Evolutionary conservation across 176 grass and related monocot species (phyloP).

Genomic region (Carex scoparia): DNA sequence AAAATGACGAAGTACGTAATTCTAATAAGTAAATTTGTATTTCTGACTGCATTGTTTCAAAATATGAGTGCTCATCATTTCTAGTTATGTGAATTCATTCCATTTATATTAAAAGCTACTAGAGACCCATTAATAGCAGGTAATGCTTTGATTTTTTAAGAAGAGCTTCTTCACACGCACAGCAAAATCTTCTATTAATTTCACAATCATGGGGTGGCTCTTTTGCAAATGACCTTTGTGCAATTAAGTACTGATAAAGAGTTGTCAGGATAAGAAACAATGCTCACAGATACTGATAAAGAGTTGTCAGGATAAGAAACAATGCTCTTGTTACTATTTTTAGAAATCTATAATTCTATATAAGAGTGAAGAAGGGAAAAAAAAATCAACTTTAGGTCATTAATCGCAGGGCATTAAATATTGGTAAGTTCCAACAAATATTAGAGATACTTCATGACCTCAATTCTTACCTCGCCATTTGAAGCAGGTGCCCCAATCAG

Average conservation of each 20-base stretch:
- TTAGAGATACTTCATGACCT: neutral
- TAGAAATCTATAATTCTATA: neutral
- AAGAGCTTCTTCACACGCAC: neutral
- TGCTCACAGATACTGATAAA: neutral
- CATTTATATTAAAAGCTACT: neutral
- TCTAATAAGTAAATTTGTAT: neutral
- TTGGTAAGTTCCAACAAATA: neutral
- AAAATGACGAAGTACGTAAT: neutral
- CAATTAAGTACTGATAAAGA: neutral
- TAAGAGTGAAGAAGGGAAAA: neutral
- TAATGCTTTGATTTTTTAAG: neutral
- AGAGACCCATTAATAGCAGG: neutral
- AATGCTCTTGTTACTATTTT: neutral
- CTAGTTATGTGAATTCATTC: neutral
- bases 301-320: neutral
- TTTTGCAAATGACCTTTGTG: neutral
- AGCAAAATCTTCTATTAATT: neutral
- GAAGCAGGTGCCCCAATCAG: conserved; percentile 68
- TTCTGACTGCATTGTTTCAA: neutral
- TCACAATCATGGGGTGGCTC: neutral
- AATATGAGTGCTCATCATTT: neutral
- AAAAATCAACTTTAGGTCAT: neutral
- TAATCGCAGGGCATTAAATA: neutral
- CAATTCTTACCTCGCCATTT: conserved; percentile 66
- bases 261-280: neutral